Base-by-base conservation (phyloP, 257 asterid genomes). In the Cinchona pubescens region DNA sequence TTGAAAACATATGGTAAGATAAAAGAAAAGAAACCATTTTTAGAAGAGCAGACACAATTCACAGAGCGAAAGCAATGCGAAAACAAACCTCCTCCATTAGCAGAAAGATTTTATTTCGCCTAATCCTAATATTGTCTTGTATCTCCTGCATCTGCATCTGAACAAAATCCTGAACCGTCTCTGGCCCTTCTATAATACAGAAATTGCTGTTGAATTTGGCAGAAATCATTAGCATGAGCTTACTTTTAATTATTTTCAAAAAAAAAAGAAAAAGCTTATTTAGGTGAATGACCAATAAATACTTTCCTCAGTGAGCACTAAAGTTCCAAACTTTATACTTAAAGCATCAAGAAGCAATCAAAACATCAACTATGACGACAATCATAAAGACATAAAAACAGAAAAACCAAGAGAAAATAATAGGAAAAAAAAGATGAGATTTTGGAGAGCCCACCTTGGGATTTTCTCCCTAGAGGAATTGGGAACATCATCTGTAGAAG, bases 111-210 rank as follows among this genome's bases (percentile, higher is more conserved):
- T 92, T 92, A 60, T 90, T 92, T 40, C 98, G 96, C 77, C 97
- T 83, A 79, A 94, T 89, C 84, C 80, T 81, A 66, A 92, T 90
- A 80, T 92, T 90, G 73, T 92, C 98, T 51, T 92, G 87, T 73
- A 95, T 95, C 78, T 95, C 99, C 84, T 95, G 90, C 69, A 83
- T 75, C 92, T 95, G 94, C 99, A 95, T 91, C 84, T 89, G 88
- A 59, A 87, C 95, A 76, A 95, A 95, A 85, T 95, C 98, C 86
- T 90, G 90, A 72, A 92, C 97, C 2, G 96, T 90, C 79, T 92
- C 96, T 0, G 99, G 98, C 60, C 98, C 99, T 85, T 94, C 97
- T 78, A 95, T 95, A 43, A 95, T 95, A 86, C 97, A 92, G 90
- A 95, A 95, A 83, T 85, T 90, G 86, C 97, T 90, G 88, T 76